phyloP scores from a whole-genome alignment of 163 green algal species.

The Chloroidium sp. region DNA sequence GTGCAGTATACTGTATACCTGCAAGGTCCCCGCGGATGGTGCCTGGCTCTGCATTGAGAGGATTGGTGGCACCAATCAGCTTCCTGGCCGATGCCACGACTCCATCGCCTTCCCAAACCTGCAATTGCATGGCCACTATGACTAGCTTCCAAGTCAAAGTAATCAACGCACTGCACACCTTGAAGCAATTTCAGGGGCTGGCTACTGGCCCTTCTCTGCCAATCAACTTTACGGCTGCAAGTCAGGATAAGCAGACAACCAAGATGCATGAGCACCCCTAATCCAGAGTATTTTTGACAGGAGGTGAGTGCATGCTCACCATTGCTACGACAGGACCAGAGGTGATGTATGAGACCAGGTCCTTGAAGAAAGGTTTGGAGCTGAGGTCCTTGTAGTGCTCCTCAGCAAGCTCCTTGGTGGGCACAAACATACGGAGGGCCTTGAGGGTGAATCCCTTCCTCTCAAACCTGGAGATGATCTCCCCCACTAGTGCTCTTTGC shows the following conservation, averaged over 20 bases:
- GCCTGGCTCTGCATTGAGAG: slow-evolving; percentile 53
- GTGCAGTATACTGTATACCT: background rate
- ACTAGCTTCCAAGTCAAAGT: background rate
- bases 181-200: background rate
- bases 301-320: background rate
- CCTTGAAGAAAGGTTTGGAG: slow-evolving; percentile 63
- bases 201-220: background rate
- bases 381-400: slow-evolving; percentile 54
- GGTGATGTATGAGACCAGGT: slow-evolving; percentile 67
- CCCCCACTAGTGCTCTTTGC: slow-evolving; percentile 59
- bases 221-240: too few species aligned
- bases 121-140: slow-evolving; percentile 7
- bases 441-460: slow-evolving; percentile 68
- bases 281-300: background rate
- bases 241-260: slow-evolving; percentile 2
- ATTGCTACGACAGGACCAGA: slow-evolving; percentile 64
- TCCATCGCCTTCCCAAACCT: slow-evolving; percentile 68
- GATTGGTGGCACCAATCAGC: slow-evolving; percentile 78
- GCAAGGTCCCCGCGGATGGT: slow-evolving; percentile 71
- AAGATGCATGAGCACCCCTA: background rate
- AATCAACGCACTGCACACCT: too few species aligned
- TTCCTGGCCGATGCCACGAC: slow-evolving; percentile 58
- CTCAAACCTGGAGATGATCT: slow-evolving; percentile 65
- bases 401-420: slow-evolving; percentile 39
- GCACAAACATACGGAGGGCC: slow-evolving; percentile 50